Conservation (phyloP, 1,284 basidiomycete species). For the Fomitopsis schrenkii region DNA sequence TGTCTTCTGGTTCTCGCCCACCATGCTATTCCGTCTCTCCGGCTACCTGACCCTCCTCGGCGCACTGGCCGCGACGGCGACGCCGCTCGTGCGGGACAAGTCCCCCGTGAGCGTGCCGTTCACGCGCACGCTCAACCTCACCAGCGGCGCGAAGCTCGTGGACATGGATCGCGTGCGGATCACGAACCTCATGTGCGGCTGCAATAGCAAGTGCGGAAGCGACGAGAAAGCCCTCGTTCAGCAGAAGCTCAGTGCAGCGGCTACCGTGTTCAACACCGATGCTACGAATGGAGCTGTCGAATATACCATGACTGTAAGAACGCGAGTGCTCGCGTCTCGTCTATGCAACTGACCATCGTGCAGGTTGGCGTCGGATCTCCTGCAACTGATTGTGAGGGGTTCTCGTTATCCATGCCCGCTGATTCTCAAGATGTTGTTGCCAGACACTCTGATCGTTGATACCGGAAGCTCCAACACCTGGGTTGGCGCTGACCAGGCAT, state of each 20-base stretch:
- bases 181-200: slow-evolving; percentile 16
- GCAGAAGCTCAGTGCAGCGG: neutral
- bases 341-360: neutral
- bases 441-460: slow-evolving; percentile 24
- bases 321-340: neutral
- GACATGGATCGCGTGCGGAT: slow-evolving; percentile 23
- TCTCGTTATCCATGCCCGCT: neutral
- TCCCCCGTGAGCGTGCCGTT: slow-evolving; percentile 20
- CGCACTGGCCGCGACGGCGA: slow-evolving; percentile 15
- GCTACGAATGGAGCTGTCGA: slow-evolving; percentile 22
- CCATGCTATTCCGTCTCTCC: slow-evolving; percentile 17
- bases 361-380: slow-evolving; percentile 24
- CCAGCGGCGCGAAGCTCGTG: slow-evolving; percentile 14
- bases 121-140: slow-evolving; percentile 21
- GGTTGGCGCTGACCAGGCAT: slow-evolving; percentile 47
- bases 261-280: slow-evolving; percentile 11
- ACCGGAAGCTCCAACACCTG: slow-evolving; percentile 56
- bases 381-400: slow-evolving; percentile 17
- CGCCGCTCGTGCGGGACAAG: slow-evolving; percentile 19
- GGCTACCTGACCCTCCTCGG: slow-evolving; percentile 13
- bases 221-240: slow-evolving; percentile 2
- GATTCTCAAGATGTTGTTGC: neutral
- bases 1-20: neutral
- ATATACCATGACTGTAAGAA: slow-evolving; percentile 20
- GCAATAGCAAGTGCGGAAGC: neutral